Evolutionary conservation across 1,284 basidiomycete genomes (phyloP), one percentile per base, ranked within the genome.

Genomic region (Sphaerobolus stellatus): DNA sequence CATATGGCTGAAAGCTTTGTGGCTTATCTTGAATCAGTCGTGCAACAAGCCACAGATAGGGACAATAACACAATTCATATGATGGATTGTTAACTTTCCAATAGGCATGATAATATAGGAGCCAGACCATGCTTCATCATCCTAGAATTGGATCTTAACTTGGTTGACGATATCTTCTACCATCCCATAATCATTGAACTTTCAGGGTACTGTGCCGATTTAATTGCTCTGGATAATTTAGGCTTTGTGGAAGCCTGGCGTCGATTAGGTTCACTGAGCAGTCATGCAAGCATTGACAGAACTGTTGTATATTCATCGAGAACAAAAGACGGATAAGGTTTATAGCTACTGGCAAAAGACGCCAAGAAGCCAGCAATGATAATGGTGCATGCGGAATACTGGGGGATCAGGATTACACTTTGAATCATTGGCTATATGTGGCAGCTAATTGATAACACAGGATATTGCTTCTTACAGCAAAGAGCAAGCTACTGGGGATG

Each of bases 101-200:
- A 75, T 7, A 67, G 77, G 4, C 67, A 76, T 8, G 65, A 74
- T 38, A 79, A 71, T 3, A 73, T 74, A 48, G 77, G 75, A 2
- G 73, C 69, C 34, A 70, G 70, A 46, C 75, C 74, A 0, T 73
- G 71, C 9, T 76, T 75, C 59, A 71, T 67, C 7, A 58, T 73
- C 50, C 59, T 71, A 48, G 70, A 74, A 48, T 58, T 73, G 7
- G 64, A 64, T 29, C 63, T 76, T 57, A 63, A 76, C 57, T 61
- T 79, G 33, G 75, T 77, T 0, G 71, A 75, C 45, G 66, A 75
- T 20, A 70, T 74, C 9, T 60, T 76, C 50, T 59, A 67, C 28
- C 70, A 79, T 50, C 73, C 74, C 6, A 56, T 65, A 29, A 67
- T 80, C 40, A 59, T 66, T 43, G 67, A 68, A 22, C 61, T 80